phyloP scores from a whole-genome alignment of 257 asterid genomes.

The Ilex aquifolium region DNA sequence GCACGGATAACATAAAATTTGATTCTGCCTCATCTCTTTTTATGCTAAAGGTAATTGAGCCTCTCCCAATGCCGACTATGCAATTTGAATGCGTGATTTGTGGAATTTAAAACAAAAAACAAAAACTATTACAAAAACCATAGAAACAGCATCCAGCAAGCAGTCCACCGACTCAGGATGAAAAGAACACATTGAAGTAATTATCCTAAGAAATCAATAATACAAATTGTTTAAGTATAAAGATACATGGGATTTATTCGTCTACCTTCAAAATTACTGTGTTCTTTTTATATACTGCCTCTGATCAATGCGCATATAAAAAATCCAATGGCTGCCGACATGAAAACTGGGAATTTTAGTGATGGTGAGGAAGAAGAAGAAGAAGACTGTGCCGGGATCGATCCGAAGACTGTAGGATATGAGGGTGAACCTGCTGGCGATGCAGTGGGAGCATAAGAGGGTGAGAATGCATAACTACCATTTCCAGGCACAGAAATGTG shows the following conservation, averaged over 20 bases:
- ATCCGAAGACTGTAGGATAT: conserved; percentile 52
- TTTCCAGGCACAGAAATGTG: conserved; percentile 54
- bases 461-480: conserved; percentile 42
- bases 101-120: background rate
- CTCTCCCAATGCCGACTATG: background rate
- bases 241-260: background rate
- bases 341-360: conserved; percentile 16
- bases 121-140: too few relatives aligned
- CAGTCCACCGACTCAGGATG: too few relatives aligned
- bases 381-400: conserved; percentile 54
- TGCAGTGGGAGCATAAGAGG: conserved; percentile 51
- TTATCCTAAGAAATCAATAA: background rate
- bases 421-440: conserved; percentile 41
- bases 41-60: too few relatives aligned
- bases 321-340: conserved; percentile 25
- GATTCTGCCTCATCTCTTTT: background rate
- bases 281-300: background rate
- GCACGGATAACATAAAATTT: too few relatives aligned
- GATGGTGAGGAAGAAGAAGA: conserved; percentile 23
- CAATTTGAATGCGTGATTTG: background rate
- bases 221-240: background rate
- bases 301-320: conserved; percentile 5
- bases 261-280: background rate
- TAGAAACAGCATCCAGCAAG: too few relatives aligned
- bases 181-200: background rate